These are phyloP conservation scores for Mycena vitilis DNA, from an alignment of 768 basidiomycete genomes.

Conservation along the genomic window DNA sequence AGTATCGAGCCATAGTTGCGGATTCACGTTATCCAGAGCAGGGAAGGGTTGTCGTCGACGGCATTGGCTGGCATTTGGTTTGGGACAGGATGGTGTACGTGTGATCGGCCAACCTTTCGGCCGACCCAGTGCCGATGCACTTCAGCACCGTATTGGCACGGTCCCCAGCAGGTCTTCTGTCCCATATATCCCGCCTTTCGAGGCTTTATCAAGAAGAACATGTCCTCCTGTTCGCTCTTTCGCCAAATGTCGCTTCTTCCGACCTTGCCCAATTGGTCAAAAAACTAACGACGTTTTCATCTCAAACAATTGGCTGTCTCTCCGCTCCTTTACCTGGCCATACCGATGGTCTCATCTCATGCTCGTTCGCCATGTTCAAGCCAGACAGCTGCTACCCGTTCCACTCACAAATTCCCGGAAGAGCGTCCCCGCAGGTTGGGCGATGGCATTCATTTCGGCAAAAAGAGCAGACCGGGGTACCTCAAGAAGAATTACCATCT, in stretches of 20 bases:
- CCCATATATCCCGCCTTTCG: conserved; percentile 48
- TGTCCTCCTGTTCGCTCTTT: conserved; percentile 64
- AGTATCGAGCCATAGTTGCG: not conserved
- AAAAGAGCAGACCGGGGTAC: conserved; percentile 37
- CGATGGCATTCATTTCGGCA: conserved; percentile 74
- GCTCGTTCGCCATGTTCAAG: conserved; percentile 70
- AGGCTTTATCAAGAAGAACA: conserved; percentile 47
- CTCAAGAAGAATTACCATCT: conserved; percentile 32
- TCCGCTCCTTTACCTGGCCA: conserved; percentile 58
- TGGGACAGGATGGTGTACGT: conserved; percentile 16
- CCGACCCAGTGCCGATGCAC: conserved; percentile 42
- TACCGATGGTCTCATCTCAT: conserved; percentile 51
- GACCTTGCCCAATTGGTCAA: conserved; percentile 56
- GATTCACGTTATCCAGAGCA: conserved; percentile 60
- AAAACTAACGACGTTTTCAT: conserved; percentile 52
- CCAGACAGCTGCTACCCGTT: conserved; percentile 58
- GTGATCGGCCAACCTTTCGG: conserved; percentile 2
- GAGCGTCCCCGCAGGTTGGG: conserved; percentile 71
- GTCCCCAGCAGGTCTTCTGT: conserved; percentile 48
- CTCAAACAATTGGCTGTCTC: conserved; percentile 69
- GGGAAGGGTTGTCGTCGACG: conserved; percentile 35
- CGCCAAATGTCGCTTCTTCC: conserved; percentile 51
- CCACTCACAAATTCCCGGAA: conserved; percentile 72
- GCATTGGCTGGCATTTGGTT: conserved; percentile 15
- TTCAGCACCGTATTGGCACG: conserved; percentile 55